phyloP scores from a whole-genome alignment of 768 basidiomycete genomes.

The Tylopilus rubrobrunneus region DNA sequence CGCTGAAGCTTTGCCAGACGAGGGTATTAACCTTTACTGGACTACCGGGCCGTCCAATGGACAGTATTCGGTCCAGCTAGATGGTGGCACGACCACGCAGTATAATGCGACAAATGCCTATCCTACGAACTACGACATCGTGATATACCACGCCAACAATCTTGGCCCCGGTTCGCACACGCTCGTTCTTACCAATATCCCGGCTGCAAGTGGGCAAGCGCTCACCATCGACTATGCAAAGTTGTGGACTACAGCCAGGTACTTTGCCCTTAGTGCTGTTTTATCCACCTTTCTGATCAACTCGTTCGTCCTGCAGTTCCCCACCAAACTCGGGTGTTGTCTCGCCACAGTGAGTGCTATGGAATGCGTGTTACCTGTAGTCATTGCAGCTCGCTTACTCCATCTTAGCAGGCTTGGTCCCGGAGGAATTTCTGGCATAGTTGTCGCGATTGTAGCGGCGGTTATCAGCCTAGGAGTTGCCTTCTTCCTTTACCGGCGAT shows the following conservation, averaged over 20 bases:
- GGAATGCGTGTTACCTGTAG: too few relatives aligned
- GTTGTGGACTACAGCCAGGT: slow-evolving; percentile 20
- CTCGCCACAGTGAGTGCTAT: too few relatives aligned
- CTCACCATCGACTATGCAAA: slow-evolving; percentile 35
- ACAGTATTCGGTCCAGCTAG: slow-evolving; percentile 35
- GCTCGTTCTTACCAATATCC: slow-evolving; percentile 33
- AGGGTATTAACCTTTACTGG: slow-evolving; percentile 43
- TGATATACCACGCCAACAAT: slow-evolving; percentile 33
- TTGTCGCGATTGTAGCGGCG: too few relatives aligned
- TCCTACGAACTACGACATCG: slow-evolving; percentile 26
- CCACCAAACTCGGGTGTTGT: too few relatives aligned
- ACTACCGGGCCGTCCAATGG: slow-evolving; percentile 36
- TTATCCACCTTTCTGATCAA: too few relatives aligned
- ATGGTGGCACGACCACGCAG: slow-evolving; percentile 22
- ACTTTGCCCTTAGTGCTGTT: neutral
- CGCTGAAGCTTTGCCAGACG: slow-evolving; percentile 28
- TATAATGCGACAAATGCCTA: slow-evolving; percentile 20
- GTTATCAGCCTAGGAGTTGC: too few relatives aligned
- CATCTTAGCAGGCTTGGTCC: too few relatives aligned
- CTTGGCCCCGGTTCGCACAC: slow-evolving; percentile 38
- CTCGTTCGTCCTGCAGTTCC: too few relatives aligned
- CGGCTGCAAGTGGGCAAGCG: slow-evolving; percentile 14
- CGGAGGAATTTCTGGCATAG: too few relatives aligned
- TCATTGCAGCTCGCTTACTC: too few relatives aligned
- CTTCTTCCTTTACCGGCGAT: too few relatives aligned